phyloP scores from a whole-genome alignment of 2,329 filamentous ascomycete species.

The Massarina eburnea region DNA sequence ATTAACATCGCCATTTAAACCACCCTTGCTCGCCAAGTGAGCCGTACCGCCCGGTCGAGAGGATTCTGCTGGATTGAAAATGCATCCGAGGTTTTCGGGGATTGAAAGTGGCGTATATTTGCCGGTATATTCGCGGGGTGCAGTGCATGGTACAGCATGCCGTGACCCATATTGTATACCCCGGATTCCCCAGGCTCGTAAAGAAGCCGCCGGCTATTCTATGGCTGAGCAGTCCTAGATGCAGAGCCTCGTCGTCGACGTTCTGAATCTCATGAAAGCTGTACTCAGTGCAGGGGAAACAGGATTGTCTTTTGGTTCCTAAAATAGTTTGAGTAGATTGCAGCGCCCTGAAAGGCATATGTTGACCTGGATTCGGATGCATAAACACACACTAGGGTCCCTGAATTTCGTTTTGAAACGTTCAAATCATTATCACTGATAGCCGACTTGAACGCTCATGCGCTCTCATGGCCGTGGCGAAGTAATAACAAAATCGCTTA shows the following conservation, averaged over 20 bases:
- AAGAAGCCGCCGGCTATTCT: slow-evolving; percentile 31
- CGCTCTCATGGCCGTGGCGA: background rate
- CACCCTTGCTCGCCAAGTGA: slow-evolving; percentile 5
- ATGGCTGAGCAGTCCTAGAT: slow-evolving; percentile 5
- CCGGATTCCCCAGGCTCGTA: slow-evolving; percentile 9
- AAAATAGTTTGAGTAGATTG: background rate
- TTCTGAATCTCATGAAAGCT: background rate
- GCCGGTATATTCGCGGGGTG: slow-evolving; percentile 30
- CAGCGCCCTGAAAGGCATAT: background rate
- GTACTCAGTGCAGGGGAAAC: background rate
- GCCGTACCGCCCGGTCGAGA: slow-evolving; percentile 13
- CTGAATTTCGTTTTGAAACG: background rate
- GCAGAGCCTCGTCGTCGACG: background rate
- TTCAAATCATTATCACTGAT: background rate
- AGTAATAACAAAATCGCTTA: background rate
- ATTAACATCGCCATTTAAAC: slow-evolving; percentile 9
- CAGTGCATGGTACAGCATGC: slow-evolving; percentile 11
- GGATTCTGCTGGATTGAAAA: slow-evolving; percentile 15
- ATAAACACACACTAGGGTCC: background rate
- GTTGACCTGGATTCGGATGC: background rate
- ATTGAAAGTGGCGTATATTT: slow-evolving; percentile 21
- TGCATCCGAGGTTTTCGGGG: slow-evolving; percentile 4
- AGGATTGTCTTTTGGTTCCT: background rate
- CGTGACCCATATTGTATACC: slow-evolving; percentile 7
- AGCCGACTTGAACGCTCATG: background rate